Base-by-base conservation (phyloP, 306 rosid species). In the Corylus americana region DNA sequence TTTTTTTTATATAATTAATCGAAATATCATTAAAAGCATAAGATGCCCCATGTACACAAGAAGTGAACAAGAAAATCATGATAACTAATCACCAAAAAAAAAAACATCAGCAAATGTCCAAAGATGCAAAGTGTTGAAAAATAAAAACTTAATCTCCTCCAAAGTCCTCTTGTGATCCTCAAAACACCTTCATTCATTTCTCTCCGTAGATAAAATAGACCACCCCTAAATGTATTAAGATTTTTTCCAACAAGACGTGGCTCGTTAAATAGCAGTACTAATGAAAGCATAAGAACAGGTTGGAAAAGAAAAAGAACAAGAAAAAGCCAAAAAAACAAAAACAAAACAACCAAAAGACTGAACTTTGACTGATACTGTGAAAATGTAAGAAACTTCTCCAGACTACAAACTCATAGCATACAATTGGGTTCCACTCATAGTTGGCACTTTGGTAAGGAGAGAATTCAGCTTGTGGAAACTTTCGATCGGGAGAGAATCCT, bases 361-460 rank as follows among this genome's bases (percentile, higher is more conserved):
- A 18, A 80, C 59, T 47, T 20, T 27, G 51, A 54, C 64, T 58
- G 1, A 77, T 68, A 68, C 31, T 78, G 49, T 71, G 51, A 64
- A 67, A 51, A 44, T 55, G 50, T 35, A 31, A 54, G 70, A 80
- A 74, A 77, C 69, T 20, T 49, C 17, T 49, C 62, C 53, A 57
- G 48, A 48, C 66, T 63, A 47, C 16, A 77, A 80, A 74, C 58
- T 48, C 62, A 55, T 25, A 71, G 77, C 96, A 22, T 88, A 94
- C 98, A 83, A 54, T 83, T 72, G 97, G 94, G 74, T 94, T 94
- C 98, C 98, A 94, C 71, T 91, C 87, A 54, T 92, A 86, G 89
- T 87, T 80, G 77, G 71, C 79, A 77, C 81, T 85, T 74, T 70
- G 77, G 81, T 94, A 92, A 77, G 94, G 91, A 79, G 97, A 82